Base-by-base conservation (phyloP, 2,329 filamentous ascomycete genomes). In the Penicillium corylophilum region DNA sequence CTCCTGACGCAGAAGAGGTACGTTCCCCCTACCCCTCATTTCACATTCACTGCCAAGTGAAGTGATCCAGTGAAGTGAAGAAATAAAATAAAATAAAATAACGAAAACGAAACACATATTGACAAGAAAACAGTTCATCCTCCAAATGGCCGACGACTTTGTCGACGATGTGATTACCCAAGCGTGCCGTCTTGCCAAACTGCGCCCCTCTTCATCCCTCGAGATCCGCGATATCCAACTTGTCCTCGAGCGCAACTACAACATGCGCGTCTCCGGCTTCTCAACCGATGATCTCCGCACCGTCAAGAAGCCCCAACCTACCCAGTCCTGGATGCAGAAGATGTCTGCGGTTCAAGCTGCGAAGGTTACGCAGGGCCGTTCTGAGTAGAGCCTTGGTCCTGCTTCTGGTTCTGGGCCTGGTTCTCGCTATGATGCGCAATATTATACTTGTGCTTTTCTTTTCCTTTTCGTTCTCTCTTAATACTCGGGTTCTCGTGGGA, bases 321-420 rank as follows among this genome's bases (percentile, higher is more conserved):
- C 90, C 18, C 78, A 87, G 15, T 89, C 85, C 20, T 99, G 94
- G 91, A 93, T 94, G 56, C 87, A 89, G 61, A 99, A 99, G 80
- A 95, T 99, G 87, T 93, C 91, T 65, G 93, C 94, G 22, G 88
- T 99, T 15, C 91, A 96, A 74, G 93, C 92, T 1, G 90, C 91
- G 42, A 97, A 97, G 78, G 91, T 76, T 20, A 77, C 74, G 3
- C 74, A 76, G 54, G 74, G 74, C 2, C 73, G 72, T 46, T 60
- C 66, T 26, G 74, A 76, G 53, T 74, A 62, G 59, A 38, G 10
- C 4, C 16, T 13, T 5, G 44, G 22, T 15, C 12, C 20, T 35
- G 20, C 5, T 4, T 36, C 18, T 4, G n/a, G n/a, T n/a, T n/a
- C n/a, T n/a, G 44, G 22, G 18, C 12, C 20, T 35, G 20, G 7